Evolutionary conservation across 73 alveolate species (phyloP).

Genomic region (Tetrahymena elliotti): DNA sequence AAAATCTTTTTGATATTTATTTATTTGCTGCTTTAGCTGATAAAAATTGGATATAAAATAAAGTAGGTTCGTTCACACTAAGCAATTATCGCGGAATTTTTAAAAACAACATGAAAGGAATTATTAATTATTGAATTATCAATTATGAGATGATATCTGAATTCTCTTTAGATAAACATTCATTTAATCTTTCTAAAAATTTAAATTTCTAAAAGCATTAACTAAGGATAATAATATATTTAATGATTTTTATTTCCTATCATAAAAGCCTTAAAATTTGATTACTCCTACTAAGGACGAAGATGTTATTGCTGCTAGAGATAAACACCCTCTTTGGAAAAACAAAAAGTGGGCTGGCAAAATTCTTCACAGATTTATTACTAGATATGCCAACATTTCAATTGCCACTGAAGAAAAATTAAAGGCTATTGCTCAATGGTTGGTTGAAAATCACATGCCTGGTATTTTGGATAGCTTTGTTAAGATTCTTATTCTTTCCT

Average conservation of each 20-base stretch:
- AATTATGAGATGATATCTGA: no score
- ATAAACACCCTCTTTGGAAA: neutral
- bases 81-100: neutral
- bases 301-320: neutral
- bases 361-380: neutral
- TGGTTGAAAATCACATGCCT: neutral
- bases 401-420: neutral
- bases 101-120: no score
- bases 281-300: neutral
- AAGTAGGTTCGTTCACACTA: neutral
- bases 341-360: neutral
- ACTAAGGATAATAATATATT: no score
- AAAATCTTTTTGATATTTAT: no score
- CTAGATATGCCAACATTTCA: neutral
- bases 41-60: no score
- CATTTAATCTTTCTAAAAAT: neutral
- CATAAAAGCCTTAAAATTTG: neutral
- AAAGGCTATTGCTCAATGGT: neutral
- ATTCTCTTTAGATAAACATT: no score
- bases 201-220: neutral
- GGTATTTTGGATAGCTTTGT: neutral
- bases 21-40: no score
- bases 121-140: neutral
- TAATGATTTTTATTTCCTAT: no score
- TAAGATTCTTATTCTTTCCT: neutral